phyloP scores from a whole-genome alignment of 257 asterid species.

The Solanum virginianum region DNA sequence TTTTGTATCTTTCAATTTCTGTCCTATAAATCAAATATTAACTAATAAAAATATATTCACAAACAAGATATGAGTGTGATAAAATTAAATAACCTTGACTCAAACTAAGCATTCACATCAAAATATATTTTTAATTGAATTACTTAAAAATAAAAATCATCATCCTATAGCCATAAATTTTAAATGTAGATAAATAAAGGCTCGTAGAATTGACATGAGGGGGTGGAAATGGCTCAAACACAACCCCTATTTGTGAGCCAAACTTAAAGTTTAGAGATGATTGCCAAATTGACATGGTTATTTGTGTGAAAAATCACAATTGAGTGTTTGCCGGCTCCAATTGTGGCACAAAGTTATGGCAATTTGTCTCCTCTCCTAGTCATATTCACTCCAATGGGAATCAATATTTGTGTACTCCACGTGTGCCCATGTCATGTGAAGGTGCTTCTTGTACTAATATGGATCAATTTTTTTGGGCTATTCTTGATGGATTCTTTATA shows the following conservation, averaged over 20 bases:
- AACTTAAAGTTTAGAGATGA: background rate
- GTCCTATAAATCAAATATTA: background rate
- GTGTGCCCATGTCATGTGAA: background rate
- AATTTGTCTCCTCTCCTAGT: background rate
- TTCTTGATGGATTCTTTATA: background rate
- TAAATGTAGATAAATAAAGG: too few relatives aligned
- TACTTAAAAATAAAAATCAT: too few relatives aligned
- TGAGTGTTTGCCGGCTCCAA: conserved; percentile 18
- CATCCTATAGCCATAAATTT: too few relatives aligned
- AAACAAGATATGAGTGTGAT: too few relatives aligned
- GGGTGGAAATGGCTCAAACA: background rate
- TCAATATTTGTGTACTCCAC: background rate
- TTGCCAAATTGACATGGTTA: conserved; percentile 9
- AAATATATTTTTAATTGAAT: too few relatives aligned
- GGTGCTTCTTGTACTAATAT: background rate
- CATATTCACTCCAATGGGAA: background rate
- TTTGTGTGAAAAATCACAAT: conserved; percentile 13
- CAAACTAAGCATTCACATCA: too few relatives aligned
- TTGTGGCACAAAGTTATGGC: conserved; percentile 19
- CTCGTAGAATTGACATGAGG: too few relatives aligned
- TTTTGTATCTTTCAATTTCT: background rate
- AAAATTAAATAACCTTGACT: too few relatives aligned
- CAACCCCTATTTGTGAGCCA: background rate
- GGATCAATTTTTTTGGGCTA: too few relatives aligned
- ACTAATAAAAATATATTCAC: too few relatives aligned